Conservation (phyloP, 1,284 basidiomycete genomes). For the Amylostereum areolatum region DNA sequence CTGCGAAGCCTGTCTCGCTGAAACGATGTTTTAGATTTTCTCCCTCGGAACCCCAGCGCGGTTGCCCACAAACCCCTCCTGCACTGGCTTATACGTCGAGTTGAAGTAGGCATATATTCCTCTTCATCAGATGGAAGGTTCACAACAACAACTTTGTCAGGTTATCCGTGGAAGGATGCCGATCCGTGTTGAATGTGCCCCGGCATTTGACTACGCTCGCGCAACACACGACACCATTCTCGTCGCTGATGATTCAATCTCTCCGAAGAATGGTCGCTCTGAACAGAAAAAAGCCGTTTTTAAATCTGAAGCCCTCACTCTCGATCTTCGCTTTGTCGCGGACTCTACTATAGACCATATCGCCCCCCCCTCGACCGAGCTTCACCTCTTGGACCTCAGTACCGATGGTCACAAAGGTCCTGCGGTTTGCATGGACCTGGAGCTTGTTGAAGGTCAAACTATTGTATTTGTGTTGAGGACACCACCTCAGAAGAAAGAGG, state of each 20-base stretch:
- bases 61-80: constrained; percentile 56
- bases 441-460: constrained; percentile 75
- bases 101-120: constrained; percentile 48
- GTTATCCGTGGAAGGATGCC: constrained; percentile 75
- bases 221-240: constrained; percentile 63
- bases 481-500: constrained; percentile 31
- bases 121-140: neutral
- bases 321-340: constrained; percentile 74
- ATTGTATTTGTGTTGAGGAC: constrained; percentile 81
- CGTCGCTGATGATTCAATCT: constrained; percentile 41
- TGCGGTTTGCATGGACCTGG: constrained; percentile 46
- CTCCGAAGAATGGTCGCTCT: constrained; percentile 4
- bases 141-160: constrained; percentile 21
- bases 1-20: too few species aligned
- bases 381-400: constrained; percentile 57
- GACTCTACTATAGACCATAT: constrained; percentile 49
- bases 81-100: constrained; percentile 83
- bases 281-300: constrained; percentile 65
- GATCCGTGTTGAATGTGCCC: constrained; percentile 80
- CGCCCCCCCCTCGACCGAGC: constrained; percentile 43
- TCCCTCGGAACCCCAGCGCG: constrained; percentile 57
- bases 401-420: constrained; percentile 62
- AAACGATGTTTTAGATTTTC: constrained; percentile 47
- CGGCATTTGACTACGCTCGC: constrained; percentile 90
- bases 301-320: constrained; percentile 48